Evolutionary conservation across 257 asterid genomes (phyloP).

Genomic region (Nemophila menziesii): DNA sequence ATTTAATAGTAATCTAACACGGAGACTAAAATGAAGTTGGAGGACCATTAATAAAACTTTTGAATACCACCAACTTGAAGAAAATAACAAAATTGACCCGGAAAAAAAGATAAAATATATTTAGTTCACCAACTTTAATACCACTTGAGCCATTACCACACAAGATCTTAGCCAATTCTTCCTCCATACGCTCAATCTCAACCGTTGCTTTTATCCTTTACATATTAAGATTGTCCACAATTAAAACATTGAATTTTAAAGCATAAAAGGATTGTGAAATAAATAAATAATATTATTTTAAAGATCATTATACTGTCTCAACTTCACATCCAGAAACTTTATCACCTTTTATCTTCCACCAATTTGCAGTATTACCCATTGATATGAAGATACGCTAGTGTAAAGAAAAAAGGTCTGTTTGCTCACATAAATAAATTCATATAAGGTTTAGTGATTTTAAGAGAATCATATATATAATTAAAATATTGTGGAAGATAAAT

Average conservation of each 20-base stretch:
- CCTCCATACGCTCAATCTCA: constrained; percentile 99
- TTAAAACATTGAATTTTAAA: not conserved
- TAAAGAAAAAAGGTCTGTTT: too few relatives aligned
- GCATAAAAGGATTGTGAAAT: constrained; percentile 7
- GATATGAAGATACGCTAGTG: too few relatives aligned
- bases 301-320: constrained; percentile 91
- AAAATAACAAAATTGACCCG: too few relatives aligned
- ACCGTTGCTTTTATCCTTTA: constrained; percentile 96
- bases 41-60: too few relatives aligned
- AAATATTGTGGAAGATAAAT: too few relatives aligned
- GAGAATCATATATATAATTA: too few relatives aligned
- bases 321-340: constrained; percentile 92
- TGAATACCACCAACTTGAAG: too few relatives aligned
- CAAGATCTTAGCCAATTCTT: constrained; percentile 82
- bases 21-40: too few relatives aligned
- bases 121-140: constrained; percentile 98
- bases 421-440: too few relatives aligned
- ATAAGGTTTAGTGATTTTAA: too few relatives aligned
- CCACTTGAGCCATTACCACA: constrained; percentile 82
- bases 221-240: not conserved
- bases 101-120: constrained; percentile 7
- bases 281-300: too few relatives aligned
- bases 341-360: constrained; percentile 99
- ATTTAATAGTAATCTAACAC: too few relatives aligned
- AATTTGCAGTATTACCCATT: constrained; percentile 98